Conservation (phyloP, 352 stramenopile genomes). For the Globisporangium heterothallicum region DNA sequence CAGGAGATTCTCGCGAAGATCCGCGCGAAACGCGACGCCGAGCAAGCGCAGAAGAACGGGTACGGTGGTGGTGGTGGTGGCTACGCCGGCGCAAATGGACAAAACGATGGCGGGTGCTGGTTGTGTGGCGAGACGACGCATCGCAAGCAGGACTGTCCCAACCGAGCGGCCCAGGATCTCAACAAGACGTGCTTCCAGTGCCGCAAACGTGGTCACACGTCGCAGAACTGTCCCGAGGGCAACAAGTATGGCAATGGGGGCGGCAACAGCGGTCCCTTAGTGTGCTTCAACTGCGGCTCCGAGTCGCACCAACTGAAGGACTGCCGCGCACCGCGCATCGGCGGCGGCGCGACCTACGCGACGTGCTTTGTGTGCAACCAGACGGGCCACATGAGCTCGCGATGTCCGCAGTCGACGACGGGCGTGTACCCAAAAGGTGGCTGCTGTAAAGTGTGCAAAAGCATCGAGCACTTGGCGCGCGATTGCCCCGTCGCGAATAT, state of each 20-base stretch:
- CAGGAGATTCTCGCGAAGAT: conserved; percentile 74
- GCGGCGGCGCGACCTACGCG: conserved; percentile 61
- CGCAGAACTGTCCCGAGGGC: conserved; percentile 67
- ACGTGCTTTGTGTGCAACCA: conserved; percentile 88
- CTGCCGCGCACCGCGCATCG: conserved; percentile 58
- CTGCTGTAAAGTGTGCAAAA: conserved; percentile 87
- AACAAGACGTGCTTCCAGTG: conserved; percentile 85
- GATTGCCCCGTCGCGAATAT: conserved; percentile 79
- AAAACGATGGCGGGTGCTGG: conserved; percentile 55
- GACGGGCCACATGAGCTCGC: conserved; percentile 80
- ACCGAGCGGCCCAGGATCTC: conserved; percentile 52
- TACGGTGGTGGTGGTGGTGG: conserved; percentile 7
- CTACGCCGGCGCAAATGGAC: conserved; percentile 18
- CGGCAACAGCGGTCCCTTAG: conserved; percentile 22
- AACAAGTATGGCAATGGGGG: conserved; percentile 17
- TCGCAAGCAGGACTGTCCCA: conserved; percentile 77
- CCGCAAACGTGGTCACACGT: conserved; percentile 73
- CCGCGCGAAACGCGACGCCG: conserved; percentile 60
- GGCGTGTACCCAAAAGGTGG: conserved; percentile 87
- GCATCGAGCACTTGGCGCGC: conserved; percentile 73
- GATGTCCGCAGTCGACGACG: conserved; percentile 83
- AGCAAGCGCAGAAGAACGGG: conserved; percentile 22
- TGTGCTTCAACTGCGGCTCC: conserved; percentile 88
- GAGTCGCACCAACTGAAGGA: conserved; percentile 62
- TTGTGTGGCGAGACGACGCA: conserved; percentile 63